Base-by-base conservation (phyloP, 208 protist species). In the Trypanosoma cruzi region DNA sequence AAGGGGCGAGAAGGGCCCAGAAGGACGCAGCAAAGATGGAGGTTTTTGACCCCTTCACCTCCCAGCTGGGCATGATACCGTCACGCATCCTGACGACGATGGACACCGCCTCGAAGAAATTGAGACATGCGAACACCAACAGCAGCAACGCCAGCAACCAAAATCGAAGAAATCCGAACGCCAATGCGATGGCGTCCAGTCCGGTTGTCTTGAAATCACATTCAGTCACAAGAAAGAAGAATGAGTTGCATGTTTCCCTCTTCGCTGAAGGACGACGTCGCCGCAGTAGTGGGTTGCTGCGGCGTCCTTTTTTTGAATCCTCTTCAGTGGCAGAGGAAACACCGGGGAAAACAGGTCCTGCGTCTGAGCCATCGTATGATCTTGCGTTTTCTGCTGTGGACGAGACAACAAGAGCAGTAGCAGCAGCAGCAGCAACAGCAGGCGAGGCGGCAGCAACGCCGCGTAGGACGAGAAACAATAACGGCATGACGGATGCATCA, bases 101-200 rank as follows among this genome's bases (percentile, higher is more conserved):
- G n/a, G 31, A 46, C 3, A 3, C 8, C 18, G 16, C 46, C 24
- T 18, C 36, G 22, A 32, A 44, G 26, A 24, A 2, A n/a, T 1
- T n/a, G 7, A 67, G 36, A 40, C 44, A 37, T 37, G 54, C 28
- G 11, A 54, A 55, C n/a, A 54, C 28, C 24, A 52, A 49, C 40
- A 65, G 32, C 28, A 54, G 37, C n/a, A 54, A 53, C 24, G 29
- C 16, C 40, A 65, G 32, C 28, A 54, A 49, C 20, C 18, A n/a
- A 28, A 62, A n/a, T 49, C 11, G 32, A 14, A 20, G n/a, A 7
- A 40, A 62, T 28, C 13, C 4, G 18, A 62, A 18, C 48, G 20
- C 22, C 52, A 18, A 5, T 13, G 8, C 24, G 24, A n/a, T 34
- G 28, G 3, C 3, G 24, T 11, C 24, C 31, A 32, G 22, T 31